These are phyloP conservation scores for Paramyrothecium sp. DNA, from an alignment of 2,329 filamentous ascomycete species.

Conservation along the genomic window DNA sequence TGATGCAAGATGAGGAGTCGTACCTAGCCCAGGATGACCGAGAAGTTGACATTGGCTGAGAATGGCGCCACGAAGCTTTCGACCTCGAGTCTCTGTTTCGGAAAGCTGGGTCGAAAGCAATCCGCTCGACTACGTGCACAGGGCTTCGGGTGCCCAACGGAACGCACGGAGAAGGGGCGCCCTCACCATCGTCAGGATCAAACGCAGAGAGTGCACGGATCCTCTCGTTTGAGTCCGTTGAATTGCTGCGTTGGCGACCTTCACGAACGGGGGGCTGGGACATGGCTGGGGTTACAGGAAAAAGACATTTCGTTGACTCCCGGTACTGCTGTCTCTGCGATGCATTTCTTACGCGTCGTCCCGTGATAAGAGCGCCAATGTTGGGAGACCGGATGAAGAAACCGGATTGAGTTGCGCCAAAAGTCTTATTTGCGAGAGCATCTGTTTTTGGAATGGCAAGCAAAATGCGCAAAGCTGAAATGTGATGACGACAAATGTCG, in stretches of 20 bases:
- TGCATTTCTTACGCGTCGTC: background rate
- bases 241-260: background rate
- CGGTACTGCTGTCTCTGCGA: background rate
- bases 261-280: background rate
- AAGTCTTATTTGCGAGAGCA: background rate
- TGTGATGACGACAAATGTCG: background rate
- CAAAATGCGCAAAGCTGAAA: background rate
- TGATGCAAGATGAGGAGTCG: background rate
- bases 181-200: background rate
- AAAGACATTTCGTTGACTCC: background rate
- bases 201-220: background rate
- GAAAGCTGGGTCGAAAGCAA: constrained; percentile 1
- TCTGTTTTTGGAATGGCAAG: background rate
- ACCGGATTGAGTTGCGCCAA: background rate
- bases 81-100: background rate
- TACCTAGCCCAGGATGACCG: background rate
- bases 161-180: background rate
- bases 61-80: background rate
- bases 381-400: background rate
- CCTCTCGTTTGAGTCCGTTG: background rate
- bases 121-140: background rate
- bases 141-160: background rate
- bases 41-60: background rate
- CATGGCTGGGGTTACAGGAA: background rate
- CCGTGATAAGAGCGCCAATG: background rate